Evolutionary conservation across 2,329 filamentous ascomycete species (phyloP).

Genomic region (Fusarium kyushuense): DNA sequence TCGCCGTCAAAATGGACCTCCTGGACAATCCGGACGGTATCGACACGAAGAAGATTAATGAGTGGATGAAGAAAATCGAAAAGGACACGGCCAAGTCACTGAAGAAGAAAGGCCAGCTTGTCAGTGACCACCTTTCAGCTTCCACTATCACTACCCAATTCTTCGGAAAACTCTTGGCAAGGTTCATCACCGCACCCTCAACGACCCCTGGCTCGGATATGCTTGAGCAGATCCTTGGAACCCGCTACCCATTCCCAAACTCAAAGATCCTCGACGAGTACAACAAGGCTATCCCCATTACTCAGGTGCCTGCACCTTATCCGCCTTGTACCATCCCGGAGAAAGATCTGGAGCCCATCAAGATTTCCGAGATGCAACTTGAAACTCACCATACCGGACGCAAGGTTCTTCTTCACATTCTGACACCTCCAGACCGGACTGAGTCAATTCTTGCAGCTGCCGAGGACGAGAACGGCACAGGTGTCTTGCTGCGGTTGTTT

Average conservation of each 20-base stretch:
- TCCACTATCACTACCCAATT: neutral
- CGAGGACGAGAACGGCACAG: neutral
- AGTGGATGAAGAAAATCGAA: neutral
- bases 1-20: slow-evolving; percentile 7
- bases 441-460: neutral
- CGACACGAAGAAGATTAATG: accelerated
- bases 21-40: neutral
- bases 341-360: slow-evolving; percentile 6
- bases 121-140: slow-evolving; percentile 1
- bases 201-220: neutral
- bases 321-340: neutral
- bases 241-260: neutral
- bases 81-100: neutral
- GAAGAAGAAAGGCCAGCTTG: slow-evolving; percentile 12
- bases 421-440: neutral
- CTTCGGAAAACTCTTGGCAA: neutral
- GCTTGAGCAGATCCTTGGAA: neutral
- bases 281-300: neutral
- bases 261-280: accelerated
- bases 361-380: neutral
- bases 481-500: neutral
- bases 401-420: neutral
- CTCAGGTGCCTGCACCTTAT: slow-evolving; percentile 3
- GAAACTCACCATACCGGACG: neutral
- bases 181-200: neutral